phyloP scores from a whole-genome alignment of 2,329 filamentous ascomycete genomes.

The Coniochaeta ligniaria region DNA sequence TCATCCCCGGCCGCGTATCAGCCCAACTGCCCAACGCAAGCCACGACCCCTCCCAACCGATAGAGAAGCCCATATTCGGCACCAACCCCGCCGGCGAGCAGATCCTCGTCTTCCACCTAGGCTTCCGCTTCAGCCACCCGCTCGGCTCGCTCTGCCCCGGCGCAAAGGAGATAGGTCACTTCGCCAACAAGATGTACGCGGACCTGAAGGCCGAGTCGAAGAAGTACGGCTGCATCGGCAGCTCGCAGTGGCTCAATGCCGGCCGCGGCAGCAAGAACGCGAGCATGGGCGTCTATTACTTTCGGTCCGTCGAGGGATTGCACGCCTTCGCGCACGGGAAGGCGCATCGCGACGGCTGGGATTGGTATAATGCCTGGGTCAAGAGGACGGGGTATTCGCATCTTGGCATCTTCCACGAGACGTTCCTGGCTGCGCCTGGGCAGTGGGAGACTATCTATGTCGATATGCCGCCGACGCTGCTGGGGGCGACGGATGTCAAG shows the following conservation, averaged over 20 bases:
- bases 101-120: constrained; percentile 37
- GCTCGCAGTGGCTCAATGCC: constrained; percentile 28
- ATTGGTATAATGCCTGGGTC: constrained; percentile 32
- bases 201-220: constrained; percentile 27
- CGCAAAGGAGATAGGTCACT: constrained; percentile 26
- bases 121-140: constrained; percentile 38
- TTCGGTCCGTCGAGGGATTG: constrained; percentile 38
- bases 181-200: constrained; percentile 30
- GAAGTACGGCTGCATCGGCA: constrained; percentile 39
- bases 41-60: not conserved
- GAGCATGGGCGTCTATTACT: constrained; percentile 38
- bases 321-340: constrained; percentile 43
- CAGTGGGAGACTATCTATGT: constrained; percentile 45
- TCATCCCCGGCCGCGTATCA: constrained; percentile 24
- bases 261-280: constrained; percentile 31
- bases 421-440: constrained; percentile 34
- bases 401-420: constrained; percentile 48
- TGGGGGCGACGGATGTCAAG: constrained; percentile 21
- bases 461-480: constrained; percentile 30
- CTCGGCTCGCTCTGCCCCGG: constrained; percentile 40
- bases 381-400: constrained; percentile 23
- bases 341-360: constrained; percentile 40
- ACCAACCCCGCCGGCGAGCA: constrained; percentile 17
- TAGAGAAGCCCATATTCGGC: constrained; percentile 16
- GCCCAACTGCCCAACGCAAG: constrained; percentile 21